Conservation (phyloP, 2,329 filamentous ascomycete genomes). For the Chaetomiaceae sp. region DNA sequence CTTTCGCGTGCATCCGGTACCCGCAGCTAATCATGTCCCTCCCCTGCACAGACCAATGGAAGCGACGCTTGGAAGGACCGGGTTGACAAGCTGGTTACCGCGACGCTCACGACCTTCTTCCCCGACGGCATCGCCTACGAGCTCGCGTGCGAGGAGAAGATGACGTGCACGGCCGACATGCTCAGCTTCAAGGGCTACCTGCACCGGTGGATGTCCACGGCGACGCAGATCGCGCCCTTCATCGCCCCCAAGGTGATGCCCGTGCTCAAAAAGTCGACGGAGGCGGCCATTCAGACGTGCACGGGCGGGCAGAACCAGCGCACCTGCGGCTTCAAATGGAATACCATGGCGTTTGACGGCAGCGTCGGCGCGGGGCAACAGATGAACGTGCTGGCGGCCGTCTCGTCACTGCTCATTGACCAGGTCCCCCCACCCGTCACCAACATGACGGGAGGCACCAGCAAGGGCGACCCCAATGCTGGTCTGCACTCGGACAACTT, state of each 20-base stretch:
- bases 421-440: constrained; percentile 38
- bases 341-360: constrained; percentile 43
- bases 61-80: constrained; percentile 24
- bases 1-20: too few species aligned
- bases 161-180: constrained; percentile 64
- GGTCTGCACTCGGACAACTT: constrained; percentile 29
- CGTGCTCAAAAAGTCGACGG: constrained; percentile 49
- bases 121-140: constrained; percentile 59
- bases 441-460: constrained; percentile 45
- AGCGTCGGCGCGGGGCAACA: constrained; percentile 53
- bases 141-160: constrained; percentile 54
- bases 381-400: constrained; percentile 51
- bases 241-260: constrained; percentile 49
- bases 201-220: constrained; percentile 56
- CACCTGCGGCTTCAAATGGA: constrained; percentile 62
- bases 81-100: constrained; percentile 48
- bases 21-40: background rate
- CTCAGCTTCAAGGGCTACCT: constrained; percentile 66
- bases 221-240: constrained; percentile 54
- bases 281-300: constrained; percentile 57
- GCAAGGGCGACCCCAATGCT: constrained; percentile 36
- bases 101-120: constrained; percentile 44
- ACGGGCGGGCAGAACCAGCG: constrained; percentile 51
- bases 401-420: constrained; percentile 44
- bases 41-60: constrained; percentile 41